Evolutionary conservation across 2,329 filamentous ascomycete species (phyloP).

Genomic region (Alternaria triticina): DNA sequence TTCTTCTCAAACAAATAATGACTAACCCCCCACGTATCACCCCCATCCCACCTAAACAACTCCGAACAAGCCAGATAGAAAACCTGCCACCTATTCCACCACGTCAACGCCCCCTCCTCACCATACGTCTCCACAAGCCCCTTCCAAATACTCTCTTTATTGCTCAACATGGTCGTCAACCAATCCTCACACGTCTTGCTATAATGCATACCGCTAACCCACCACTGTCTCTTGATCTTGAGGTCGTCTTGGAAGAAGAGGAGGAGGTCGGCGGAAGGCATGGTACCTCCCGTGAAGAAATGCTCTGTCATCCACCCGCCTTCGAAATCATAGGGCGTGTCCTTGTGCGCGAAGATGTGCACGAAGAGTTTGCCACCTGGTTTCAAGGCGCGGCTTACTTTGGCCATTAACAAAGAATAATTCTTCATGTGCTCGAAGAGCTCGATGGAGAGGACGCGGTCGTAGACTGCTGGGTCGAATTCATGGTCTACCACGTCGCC

Average conservation of each 20-base stretch:
- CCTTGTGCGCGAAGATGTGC: constrained; percentile 70
- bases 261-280: constrained; percentile 71
- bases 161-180: constrained; percentile 65
- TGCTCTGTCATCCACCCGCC: constrained; percentile 76
- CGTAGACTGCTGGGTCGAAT: constrained; percentile 64
- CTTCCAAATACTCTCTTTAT: constrained; percentile 68
- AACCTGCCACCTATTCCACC: constrained; percentile 75
- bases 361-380: constrained; percentile 71
- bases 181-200: constrained; percentile 75
- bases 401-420: constrained; percentile 70
- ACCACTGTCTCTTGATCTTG: constrained; percentile 69
- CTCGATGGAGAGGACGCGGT: constrained; percentile 72
- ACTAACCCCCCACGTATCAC: constrained; percentile 71
- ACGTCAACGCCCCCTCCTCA: constrained; percentile 63
- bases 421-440: constrained; percentile 82
- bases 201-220: constrained; percentile 72
- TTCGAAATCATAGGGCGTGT: constrained; percentile 73
- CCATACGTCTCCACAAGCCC: constrained; percentile 70
- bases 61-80: constrained; percentile 76
- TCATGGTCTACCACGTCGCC: constrained; percentile 71
- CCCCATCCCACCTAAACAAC: constrained; percentile 69
- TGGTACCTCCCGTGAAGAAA: constrained; percentile 76
- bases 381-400: constrained; percentile 65
- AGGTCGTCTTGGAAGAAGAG: constrained; percentile 71
- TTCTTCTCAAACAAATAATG: constrained; percentile 72